Conservation (phyloP, 2,329 filamentous ascomycete species). For the Xylogone sp. region DNA sequence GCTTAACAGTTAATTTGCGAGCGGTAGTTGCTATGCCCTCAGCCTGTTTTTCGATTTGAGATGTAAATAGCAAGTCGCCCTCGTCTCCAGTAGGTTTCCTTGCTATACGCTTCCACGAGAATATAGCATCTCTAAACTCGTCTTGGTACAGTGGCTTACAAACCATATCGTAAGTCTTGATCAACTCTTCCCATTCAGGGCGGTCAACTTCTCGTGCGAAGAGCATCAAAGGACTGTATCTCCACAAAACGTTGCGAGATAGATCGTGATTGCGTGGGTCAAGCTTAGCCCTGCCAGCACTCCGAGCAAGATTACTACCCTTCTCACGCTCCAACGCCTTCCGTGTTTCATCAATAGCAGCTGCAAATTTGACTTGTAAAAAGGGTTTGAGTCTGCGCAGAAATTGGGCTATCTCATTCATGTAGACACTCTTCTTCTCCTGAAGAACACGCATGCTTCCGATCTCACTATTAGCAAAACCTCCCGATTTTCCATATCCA, state of each 20-base stretch:
- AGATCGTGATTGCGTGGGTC: slow-evolving; percentile 68
- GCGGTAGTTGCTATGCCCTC: slow-evolving; percentile 74
- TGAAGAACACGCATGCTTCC: slow-evolving; percentile 91
- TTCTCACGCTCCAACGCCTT: slow-evolving; percentile 47
- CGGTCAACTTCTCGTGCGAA: slow-evolving; percentile 84
- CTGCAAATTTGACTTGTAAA: slow-evolving; percentile 76
- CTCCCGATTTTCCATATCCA: slow-evolving; percentile 33
- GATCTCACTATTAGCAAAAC: slow-evolving; percentile 43
- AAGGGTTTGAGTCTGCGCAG: slow-evolving; percentile 76
- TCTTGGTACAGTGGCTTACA: slow-evolving; percentile 74
- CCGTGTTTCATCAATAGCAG: slow-evolving; percentile 67
- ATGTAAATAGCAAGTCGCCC: slow-evolving; percentile 80
- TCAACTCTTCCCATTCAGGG: slow-evolving; percentile 74
- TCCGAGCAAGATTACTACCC: slow-evolving; percentile 49
- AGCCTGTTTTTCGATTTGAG: slow-evolving; percentile 78
- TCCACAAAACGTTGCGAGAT: slow-evolving; percentile 74
- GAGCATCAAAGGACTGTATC: slow-evolving; percentile 80
- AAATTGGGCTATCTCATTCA: slow-evolving; percentile 71
- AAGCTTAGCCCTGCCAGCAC: slow-evolving; percentile 53
- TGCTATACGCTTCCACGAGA: slow-evolving; percentile 76
- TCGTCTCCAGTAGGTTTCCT: slow-evolving; percentile 75
- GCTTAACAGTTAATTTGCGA: slow-evolving; percentile 88
- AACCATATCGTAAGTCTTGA: slow-evolving; percentile 77
- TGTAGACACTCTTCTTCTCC: slow-evolving; percentile 90
- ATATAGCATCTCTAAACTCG: slow-evolving; percentile 74